Conservation (phyloP, 495 filamentous ascomycete genomes). For the Aspergillus hancockii region DNA sequence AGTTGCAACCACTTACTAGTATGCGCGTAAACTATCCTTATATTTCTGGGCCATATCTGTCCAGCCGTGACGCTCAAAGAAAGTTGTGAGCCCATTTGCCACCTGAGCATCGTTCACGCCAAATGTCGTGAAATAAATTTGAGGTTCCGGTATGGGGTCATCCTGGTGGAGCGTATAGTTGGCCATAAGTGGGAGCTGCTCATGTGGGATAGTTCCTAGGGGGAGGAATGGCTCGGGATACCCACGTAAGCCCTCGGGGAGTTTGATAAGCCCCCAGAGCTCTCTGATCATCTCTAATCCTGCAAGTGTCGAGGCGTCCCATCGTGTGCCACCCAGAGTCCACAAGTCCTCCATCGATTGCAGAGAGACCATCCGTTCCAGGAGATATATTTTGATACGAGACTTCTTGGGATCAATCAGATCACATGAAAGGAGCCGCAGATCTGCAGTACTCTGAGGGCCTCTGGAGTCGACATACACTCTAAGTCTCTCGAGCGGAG, state of each 20-base stretch:
- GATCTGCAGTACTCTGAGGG: slow-evolving; percentile 12
- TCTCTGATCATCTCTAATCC: slow-evolving; percentile 4
- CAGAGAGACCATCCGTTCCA: neutral
- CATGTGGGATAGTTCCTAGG: neutral
- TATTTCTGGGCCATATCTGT: slow-evolving; percentile 8
- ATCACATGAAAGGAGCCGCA: slow-evolving; percentile 20
- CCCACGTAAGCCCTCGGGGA: neutral
- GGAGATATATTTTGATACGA: slow-evolving; percentile 5
- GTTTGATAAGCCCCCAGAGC: slow-evolving; percentile 17
- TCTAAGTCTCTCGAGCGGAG: no score
- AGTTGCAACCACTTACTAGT: slow-evolving; percentile 19
- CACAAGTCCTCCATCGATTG: neutral
- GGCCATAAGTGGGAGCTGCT: neutral
- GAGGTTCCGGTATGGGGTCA: slow-evolving; percentile 8
- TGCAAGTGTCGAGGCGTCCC: neutral
- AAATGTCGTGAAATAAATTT: slow-evolving; percentile 18
- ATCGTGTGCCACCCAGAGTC: slow-evolving; percentile 3
- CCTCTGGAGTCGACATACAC: no score
- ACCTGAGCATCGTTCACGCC: slow-evolving; percentile 15
- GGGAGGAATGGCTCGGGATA: neutral
- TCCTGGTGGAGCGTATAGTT: slow-evolving; percentile 4
- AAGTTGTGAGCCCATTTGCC: slow-evolving; percentile 10
- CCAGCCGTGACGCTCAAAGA: slow-evolving; percentile 14
- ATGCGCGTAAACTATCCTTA: slow-evolving; percentile 7
- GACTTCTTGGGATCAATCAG: slow-evolving; percentile 9